Conservation (phyloP, 1,284 basidiomycete genomes). For the Irpex sp. region DNA sequence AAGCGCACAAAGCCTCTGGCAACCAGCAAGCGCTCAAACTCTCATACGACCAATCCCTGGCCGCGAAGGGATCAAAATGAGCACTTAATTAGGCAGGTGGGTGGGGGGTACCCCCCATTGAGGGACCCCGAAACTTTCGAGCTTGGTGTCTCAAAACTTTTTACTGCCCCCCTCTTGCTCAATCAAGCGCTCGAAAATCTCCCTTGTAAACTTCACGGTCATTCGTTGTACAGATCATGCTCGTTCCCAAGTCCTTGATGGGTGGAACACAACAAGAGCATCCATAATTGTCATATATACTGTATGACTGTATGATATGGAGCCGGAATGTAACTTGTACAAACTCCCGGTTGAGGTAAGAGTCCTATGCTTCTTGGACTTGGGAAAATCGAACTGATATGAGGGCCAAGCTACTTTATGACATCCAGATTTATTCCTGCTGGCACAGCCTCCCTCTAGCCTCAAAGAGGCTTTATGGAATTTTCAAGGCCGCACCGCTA, state of each 20-base stretch:
- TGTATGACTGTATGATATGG: not conserved
- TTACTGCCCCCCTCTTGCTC: not conserved
- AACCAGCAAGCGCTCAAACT: no score
- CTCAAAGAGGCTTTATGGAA: slow-evolving; percentile 42
- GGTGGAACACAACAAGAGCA: no score
- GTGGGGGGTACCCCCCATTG: not conserved
- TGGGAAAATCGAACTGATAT: not conserved
- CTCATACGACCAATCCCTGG: no score
- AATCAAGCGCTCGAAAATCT: no score
- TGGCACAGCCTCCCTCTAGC: slow-evolving; percentile 55
- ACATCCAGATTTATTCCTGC: slow-evolving; percentile 62
- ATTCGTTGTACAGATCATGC: no score
- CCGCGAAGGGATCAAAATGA: no score
- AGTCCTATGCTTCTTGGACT: not conserved
- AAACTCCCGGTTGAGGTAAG: not conserved
- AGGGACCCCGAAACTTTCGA: not conserved
- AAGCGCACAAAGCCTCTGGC: no score
- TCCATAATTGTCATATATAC: no score
- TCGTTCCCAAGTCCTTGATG: no score
- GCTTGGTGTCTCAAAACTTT: not conserved
- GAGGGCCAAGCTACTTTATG: slow-evolving; percentile 56
- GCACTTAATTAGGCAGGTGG: not conserved
- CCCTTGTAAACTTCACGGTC: no score
- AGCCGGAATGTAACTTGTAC: not conserved
- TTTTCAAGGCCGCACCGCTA: slow-evolving; percentile 48